Evolutionary conservation across 257 asterid species (phyloP).

Genomic region (Solanum habrochaites): DNA sequence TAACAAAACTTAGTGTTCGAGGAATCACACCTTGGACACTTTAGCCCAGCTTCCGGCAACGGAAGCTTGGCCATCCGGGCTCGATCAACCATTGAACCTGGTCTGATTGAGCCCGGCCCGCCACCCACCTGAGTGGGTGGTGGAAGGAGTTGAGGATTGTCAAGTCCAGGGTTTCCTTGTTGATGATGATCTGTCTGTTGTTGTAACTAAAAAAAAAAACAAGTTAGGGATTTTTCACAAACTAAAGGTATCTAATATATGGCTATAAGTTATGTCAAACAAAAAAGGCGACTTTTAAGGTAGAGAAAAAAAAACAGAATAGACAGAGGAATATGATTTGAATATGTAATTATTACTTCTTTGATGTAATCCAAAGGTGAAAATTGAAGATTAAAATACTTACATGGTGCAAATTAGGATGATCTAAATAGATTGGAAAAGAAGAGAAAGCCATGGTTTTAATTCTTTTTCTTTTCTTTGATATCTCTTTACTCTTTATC

Average conservation of each 20-base stretch:
- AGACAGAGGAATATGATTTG: slow-evolving; percentile 6
- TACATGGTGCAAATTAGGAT: slow-evolving; percentile 43
- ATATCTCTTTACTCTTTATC: slow-evolving; percentile 13
- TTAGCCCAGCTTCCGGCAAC: slow-evolving; percentile 22
- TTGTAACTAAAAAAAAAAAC: slow-evolving; percentile 9
- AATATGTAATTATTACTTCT: slow-evolving; percentile 32
- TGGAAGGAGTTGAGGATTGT: background rate
- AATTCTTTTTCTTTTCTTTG: background rate
- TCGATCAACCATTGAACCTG: slow-evolving; percentile 28
- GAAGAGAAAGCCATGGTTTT: slow-evolving; percentile 32
- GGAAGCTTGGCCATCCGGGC: slow-evolving; percentile 25
- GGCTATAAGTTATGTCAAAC: too few relatives aligned
- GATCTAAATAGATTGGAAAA: slow-evolving; percentile 44
- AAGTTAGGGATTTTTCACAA: background rate
- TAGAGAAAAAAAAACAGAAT: background rate
- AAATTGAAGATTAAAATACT: slow-evolving; percentile 1
- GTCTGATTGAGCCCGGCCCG: slow-evolving; percentile 18
- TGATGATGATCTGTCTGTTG: slow-evolving; percentile 20
- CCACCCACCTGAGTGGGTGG: slow-evolving; percentile 10
- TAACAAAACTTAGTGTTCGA: slow-evolving; percentile 33
- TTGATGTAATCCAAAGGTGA: background rate
- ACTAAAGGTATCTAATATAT: background rate
- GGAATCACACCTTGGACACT: slow-evolving; percentile 36
- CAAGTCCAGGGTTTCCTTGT: slow-evolving; percentile 14
- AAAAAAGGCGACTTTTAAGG: too few relatives aligned